Evolutionary conservation across 192 early-diverging fungal genomes (phyloP).

Genomic region (Blastocladiella britannica): DNA sequence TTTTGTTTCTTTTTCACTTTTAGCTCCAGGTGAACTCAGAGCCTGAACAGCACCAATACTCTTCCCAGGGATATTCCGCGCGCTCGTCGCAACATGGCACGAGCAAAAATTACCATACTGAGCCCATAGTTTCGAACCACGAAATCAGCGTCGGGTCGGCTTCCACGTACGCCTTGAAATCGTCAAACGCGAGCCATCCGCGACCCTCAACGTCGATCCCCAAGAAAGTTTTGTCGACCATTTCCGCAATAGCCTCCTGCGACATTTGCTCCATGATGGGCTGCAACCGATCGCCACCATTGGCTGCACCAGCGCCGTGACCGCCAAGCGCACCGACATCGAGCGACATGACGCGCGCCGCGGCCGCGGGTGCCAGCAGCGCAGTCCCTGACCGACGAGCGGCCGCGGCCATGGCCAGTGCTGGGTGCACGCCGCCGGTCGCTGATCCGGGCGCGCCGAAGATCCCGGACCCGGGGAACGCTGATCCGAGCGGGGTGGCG

Average conservation of each 20-base stretch:
- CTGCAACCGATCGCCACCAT: conserved; percentile 38
- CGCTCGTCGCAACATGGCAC: no score
- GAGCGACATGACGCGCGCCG: conserved; percentile 1
- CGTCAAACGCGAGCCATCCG: conserved; percentile 51
- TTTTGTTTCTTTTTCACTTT: no score
- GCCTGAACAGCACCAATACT: no score
- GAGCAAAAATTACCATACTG: conserved; percentile 44
- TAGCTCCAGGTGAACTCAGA: no score
- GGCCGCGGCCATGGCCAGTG: background rate
- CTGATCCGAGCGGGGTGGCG: conserved; percentile 2
- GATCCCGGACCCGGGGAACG: no score
- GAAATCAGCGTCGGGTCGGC: conserved; percentile 57
- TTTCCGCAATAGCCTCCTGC: conserved; percentile 80
- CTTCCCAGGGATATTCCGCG: no score
- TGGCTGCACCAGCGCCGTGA: conserved; percentile 9
- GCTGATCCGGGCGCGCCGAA: conserved; percentile 9
- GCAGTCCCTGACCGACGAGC: conserved; percentile 5
- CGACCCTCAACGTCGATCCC: conserved; percentile 29
- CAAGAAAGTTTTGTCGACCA: conserved; percentile 72
- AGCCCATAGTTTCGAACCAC: conserved; percentile 83
- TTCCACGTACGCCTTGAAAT: conserved; percentile 59
- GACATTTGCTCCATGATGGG: conserved; percentile 82
- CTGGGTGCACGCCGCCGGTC: conserved; percentile 7
- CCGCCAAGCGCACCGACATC: background rate
- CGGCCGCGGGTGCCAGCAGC: conserved; percentile 6